Evolutionary conservation across 2,329 filamentous ascomycete genomes (phyloP).

Genomic region (Zasmidium cellare): DNA sequence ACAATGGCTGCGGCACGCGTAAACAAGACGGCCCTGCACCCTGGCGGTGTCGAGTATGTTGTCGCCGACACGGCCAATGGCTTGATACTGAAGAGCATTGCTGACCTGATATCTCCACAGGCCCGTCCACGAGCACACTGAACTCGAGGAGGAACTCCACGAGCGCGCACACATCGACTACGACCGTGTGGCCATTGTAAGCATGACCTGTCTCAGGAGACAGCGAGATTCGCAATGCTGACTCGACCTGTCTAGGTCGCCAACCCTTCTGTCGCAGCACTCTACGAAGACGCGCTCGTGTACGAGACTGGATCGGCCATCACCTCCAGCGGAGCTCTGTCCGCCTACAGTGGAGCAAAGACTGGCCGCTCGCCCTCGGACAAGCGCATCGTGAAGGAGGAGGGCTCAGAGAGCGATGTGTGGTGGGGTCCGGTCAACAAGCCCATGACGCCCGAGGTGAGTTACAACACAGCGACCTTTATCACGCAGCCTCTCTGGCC

Average conservation of each 20-base stretch:
- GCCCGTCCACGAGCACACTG: constrained; percentile 84
- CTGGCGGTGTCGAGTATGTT: constrained; percentile 83
- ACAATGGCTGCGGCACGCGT: constrained; percentile 57
- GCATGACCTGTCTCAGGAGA: constrained; percentile 33
- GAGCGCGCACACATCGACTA: constrained; percentile 99
- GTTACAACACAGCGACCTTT: constrained; percentile 37
- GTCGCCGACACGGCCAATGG: background rate
- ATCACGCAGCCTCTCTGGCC: background rate
- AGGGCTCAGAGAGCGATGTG: constrained; percentile 82
- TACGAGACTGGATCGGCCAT: constrained; percentile 98
- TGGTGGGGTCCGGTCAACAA: constrained; percentile 99
- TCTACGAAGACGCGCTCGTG: constrained; percentile 98
- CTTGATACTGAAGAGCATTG: background rate
- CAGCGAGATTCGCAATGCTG: constrained; percentile 15
- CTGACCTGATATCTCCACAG: constrained; percentile 47
- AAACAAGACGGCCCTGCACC: constrained; percentile 92
- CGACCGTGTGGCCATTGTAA: constrained; percentile 93
- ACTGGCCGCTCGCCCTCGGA: constrained; percentile 94
- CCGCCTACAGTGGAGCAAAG: constrained; percentile 97
- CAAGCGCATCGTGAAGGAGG: constrained; percentile 95
- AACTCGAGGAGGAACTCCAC: constrained; percentile 96
- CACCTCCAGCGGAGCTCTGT: constrained; percentile 90
- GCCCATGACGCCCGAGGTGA: constrained; percentile 95
- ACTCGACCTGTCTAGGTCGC: constrained; percentile 57
- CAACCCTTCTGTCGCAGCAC: constrained; percentile 90